Evolutionary conservation across 1,284 basidiomycete species (phyloP), one percentile per base, ranked within the genome.

Genomic region (Phellopilus nigrolimitatus): DNA sequence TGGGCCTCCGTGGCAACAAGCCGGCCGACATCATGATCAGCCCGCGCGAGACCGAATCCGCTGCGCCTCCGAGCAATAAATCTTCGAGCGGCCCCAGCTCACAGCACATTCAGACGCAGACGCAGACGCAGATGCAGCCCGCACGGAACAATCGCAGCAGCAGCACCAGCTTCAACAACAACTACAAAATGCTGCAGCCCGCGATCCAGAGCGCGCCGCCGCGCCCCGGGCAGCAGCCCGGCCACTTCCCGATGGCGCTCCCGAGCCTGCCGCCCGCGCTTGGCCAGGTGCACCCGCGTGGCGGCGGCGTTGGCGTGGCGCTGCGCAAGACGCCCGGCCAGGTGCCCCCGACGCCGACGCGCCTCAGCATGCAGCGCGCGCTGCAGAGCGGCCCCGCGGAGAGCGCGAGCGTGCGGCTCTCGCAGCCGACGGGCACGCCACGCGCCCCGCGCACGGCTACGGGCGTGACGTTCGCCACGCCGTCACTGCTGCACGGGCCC

Each of bases 11-110:
- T 24, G 83, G 79, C 66, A 82, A 72, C 66, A 88, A 87, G 63
- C 85, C 85, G 0, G 85, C 86, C 2, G 86, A 88, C 62, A 82
- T 88, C 54, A 62, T 86, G 57, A 87, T 88, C 68, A 83, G 78
- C 58, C 84, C 85, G 4, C 69, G 81, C 43, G 80, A 81, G 53
- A 62, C 71, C 0, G 74, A 76, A 36, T 73, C 76, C 0, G 65
- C 28, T 5, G 38, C 44, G n/a, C 10, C 21, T 13, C 28, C 30
- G 27, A 38, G 39, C 25, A 17, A 9, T 24, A 28, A 19, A 31
- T 17, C 31, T 34, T 46, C 12, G 8, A 80, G 58, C 74, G 77
- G 51, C 66, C 82, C 30, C 75, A 75, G 43, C 84, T 81, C 17
- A 5, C 43, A 40, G 22, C 37, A 39, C 12, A 30, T n/a, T 17